Conservation (phyloP, 2,329 filamentous ascomycete genomes). For the Teratosphaeriaceae sp. region DNA sequence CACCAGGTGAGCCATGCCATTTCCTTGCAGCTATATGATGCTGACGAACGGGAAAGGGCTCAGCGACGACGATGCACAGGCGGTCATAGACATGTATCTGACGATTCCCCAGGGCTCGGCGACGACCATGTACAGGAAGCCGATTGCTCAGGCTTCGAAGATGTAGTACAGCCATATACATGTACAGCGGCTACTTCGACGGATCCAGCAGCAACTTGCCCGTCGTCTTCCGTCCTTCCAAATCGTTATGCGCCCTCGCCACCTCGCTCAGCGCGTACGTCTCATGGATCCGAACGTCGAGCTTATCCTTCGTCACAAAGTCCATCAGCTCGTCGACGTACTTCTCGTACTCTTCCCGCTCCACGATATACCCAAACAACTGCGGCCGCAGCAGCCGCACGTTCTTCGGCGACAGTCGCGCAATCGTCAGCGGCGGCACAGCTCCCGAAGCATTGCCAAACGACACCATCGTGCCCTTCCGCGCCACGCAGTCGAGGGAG, state of each 20-base stretch:
- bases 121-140: constrained; percentile 14
- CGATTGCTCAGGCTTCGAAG: constrained; percentile 9
- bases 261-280: constrained; percentile 70
- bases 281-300: constrained; percentile 69
- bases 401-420: constrained; percentile 65
- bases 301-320: constrained; percentile 60
- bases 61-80: constrained; percentile 42
- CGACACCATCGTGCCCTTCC: constrained; percentile 70
- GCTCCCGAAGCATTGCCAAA: constrained; percentile 80
- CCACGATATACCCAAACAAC: constrained; percentile 63
- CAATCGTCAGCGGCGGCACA: constrained; percentile 61
- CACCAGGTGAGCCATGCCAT: constrained; percentile 61
- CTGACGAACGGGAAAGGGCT: constrained; percentile 23
- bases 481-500: constrained; percentile 64
- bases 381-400: constrained; percentile 68
- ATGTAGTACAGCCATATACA: constrained; percentile 10
- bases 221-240: constrained; percentile 74
- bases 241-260: constrained; percentile 64
- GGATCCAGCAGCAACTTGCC: constrained; percentile 75
- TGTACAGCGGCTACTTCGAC: constrained; percentile 19
- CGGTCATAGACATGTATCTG: constrained; percentile 20
- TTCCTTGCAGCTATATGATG: background rate
- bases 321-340: constrained; percentile 68
- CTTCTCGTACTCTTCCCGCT: constrained; percentile 61
- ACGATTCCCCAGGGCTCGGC: constrained; percentile 13